Base-by-base conservation (phyloP, 164 flowering plant species). In the Tinospora cordifolia region DNA sequence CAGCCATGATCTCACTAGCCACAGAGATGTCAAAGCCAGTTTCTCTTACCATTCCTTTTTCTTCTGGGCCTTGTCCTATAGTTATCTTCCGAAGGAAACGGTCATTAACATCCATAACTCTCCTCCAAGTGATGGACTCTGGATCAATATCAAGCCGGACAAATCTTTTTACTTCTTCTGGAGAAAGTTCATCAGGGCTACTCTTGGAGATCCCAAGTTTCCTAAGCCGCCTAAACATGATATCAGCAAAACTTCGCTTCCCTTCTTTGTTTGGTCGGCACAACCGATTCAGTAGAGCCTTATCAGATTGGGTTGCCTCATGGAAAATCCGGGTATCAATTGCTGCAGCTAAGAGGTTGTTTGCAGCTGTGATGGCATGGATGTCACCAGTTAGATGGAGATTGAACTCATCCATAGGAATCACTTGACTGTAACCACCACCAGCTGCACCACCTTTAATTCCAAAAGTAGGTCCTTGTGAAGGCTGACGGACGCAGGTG, bases 371-470 rank as follows among this genome's bases (percentile, higher is more conserved):
- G 58, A 95, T 92, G 27, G 99, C 99, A 85, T 95, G 99, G 62
- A 95, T 92, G 76, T 95, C 99, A 58, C 99, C 98, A 11, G 98
- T 95, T 36, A 95, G 67, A 71, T 95, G 98, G 68, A 95, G 90
- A 83, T 95, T 95, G 82, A 95, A 92, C 80, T 95, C 99, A 74
- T 95, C 98, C 99, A 95, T 91, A 17, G 99, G 99, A 59, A 95
- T 92, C 60, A 95, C 98, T 82, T 92, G 99, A 79, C 96, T 92
- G 73, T 92, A 95, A 64, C 99, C 99, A 67, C 98, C 99, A 68
- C 99, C 99, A 8, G 99, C 99, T 21, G 99, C 99, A 71, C 99
- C 99, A 40, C 99, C 99, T 82, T 95, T 95, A 66, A 95, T 92
- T 78, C 99, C 99, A 83, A 95, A 92, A 40, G 99, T 95, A 38